Percentiles rank a stretch among this genome's conserved stretches.
phyloP scores from a whole-genome alignment of 2,329 filamentous ascomycete species.

The Fulvia fulva region DNA sequence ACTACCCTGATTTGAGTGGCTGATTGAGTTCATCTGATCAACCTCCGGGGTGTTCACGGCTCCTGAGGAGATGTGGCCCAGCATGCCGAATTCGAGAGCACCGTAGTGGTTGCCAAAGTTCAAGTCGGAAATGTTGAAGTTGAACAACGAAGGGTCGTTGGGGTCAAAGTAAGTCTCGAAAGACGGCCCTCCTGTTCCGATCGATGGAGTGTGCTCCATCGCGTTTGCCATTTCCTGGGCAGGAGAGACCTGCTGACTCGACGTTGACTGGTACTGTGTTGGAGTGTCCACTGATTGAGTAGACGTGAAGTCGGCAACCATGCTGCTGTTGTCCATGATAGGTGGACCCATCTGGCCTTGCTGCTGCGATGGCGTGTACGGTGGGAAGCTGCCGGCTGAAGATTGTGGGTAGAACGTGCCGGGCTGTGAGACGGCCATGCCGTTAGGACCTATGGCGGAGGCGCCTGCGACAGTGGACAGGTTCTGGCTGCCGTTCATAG shows the following conservation, averaged over 20 bases:
- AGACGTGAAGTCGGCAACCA: slow-evolving; percentile 54
- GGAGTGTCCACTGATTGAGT: slow-evolving; percentile 60
- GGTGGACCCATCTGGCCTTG: slow-evolving; percentile 39
- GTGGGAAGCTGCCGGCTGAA: slow-evolving; percentile 38
- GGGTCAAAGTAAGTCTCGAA: slow-evolving; percentile 73
- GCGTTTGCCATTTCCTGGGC: slow-evolving; percentile 46
- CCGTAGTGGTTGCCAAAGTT: slow-evolving; percentile 97
- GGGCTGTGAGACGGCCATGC: slow-evolving; percentile 27
- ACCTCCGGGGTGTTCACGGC: slow-evolving; percentile 45
- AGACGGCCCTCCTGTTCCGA: slow-evolving; percentile 38
- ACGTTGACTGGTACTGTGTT: slow-evolving; percentile 62
- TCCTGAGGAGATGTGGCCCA: slow-evolving; percentile 92
- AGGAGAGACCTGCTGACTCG: slow-evolving; percentile 48
- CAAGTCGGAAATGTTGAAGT: slow-evolving; percentile 89
- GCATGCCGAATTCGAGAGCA: slow-evolving; percentile 90
- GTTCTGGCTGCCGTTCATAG: slow-evolving; percentile 22
- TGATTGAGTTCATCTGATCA: slow-evolving; percentile 31
- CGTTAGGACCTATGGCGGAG: slow-evolving; percentile 14
- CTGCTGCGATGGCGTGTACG: slow-evolving; percentile 31
- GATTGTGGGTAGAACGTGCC: slow-evolving; percentile 44
- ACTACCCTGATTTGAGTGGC: slow-evolving; percentile 26
- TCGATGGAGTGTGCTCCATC: slow-evolving; percentile 42
- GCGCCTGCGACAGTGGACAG: slow-evolving; percentile 20
- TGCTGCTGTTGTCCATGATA: slow-evolving; percentile 37
- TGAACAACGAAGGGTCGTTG: slow-evolving; percentile 87